Base-by-base conservation (phyloP, 2,329 filamentous ascomycete genomes). In the Xylariaceae sp. region DNA sequence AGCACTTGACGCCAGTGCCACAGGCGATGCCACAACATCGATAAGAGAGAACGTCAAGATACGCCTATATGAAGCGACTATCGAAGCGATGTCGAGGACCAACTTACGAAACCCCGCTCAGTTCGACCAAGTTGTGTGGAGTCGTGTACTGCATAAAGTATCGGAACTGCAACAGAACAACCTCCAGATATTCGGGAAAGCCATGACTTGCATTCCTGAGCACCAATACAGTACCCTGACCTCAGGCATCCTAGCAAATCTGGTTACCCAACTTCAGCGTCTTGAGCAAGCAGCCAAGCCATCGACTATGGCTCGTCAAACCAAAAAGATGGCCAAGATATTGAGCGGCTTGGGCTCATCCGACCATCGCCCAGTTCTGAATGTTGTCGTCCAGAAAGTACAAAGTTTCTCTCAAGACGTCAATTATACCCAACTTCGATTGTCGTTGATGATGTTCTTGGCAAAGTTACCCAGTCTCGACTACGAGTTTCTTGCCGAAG, bases 391-490 rank as follows among this genome's bases (percentile, higher is more conserved):
- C 11, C 38, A 45, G 33, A 45, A 37, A 32, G 33, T 59, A 16
- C 39, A 48, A 9, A 22, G 31, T 22, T 38, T 46, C 39, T 34
- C 24, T 9, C 28, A 43, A 29, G 42, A 39, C 11, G 3, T 40
- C 16, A 22, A 45, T 22, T 55, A 42, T 36, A 2, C 16, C 17
- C 22, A 43, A 16, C 33, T 48, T 31, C 58, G 60, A 15, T 41
- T 50, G 13, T 30, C 43, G 12, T 62, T 56, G 57, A 44, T 63
- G 33, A 49, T 50, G 18, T 34, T 60, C 16, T 42, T 63, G 33
- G 57, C 52, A 17, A 54, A 56, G 28, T 37, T 60, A 28, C 59
- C 56, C 12, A 37, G 36, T 15, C 30, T 59, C 19, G 41, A 49
- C 18, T 38, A 41, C 12, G 34, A 41, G 7, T 52, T 52, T 31